Evolutionary conservation across 192 early-diverging fungal species (phyloP), one percentile per base, ranked within the genome.

Genomic region (Mycoemilia scoparia): DNA sequence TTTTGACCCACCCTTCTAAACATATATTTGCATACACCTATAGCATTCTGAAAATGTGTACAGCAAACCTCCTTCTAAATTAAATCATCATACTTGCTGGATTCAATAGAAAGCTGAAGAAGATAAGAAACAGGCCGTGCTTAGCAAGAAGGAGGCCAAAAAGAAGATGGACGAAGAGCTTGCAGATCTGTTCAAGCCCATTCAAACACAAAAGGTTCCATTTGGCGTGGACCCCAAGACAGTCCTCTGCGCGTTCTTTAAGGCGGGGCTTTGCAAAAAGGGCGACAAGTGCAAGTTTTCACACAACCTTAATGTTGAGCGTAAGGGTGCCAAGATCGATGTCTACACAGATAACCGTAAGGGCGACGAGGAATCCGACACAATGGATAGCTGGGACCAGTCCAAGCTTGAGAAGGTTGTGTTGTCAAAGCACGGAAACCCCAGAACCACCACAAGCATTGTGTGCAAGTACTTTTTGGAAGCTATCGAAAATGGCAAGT

Each of bases 381-480:
- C 80, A 0, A 93, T 96, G 86, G 95, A 98, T 29, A 76, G 57
- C 40, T 98, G 93, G 93, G 86, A 89, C 63, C 87, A 95, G 53
- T 34, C 47, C 36, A 82, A 86, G 53, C 61, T 98, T 36, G 90
- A 93, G 55, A 52, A 79, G 19, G 93, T 91, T 31, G 80, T 96
- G 35, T 45, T 52, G 21, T 71, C 74, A 27, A 87, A 89, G 67
- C 74, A 79, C 43, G 76, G 70, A 15, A 92, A 86, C 51, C 63
- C 64, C 17, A 76, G 77, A 41, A 80, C 82, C 6, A 82, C 87
- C 2, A 98, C 93, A 5, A 84, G 79, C 33, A 98, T 98, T 66
- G 95, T 98, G 10, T 98, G 95, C 73, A 98, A 93, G 69, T 76
- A 61, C 50, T 98, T 98, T 51, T 70, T 98, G 64, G 89, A 96